Conservation (phyloP, 495 filamentous ascomycete species). For the Neurospora discreta region DNA sequence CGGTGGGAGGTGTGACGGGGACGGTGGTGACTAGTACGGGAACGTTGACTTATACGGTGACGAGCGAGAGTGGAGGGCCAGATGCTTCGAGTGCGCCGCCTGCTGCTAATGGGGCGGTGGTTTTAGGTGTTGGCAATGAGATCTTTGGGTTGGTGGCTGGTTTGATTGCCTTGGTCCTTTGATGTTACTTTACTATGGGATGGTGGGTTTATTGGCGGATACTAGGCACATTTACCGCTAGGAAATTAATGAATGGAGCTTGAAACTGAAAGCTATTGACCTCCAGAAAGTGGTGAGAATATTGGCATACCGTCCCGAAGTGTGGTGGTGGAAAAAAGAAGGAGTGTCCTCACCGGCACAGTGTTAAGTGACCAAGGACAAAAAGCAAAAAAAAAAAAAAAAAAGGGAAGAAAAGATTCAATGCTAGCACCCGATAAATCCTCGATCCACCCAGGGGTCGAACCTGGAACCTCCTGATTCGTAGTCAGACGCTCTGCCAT, state of each 20-base stretch:
- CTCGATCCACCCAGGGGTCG: background rate
- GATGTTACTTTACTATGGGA: background rate
- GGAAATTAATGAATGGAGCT: background rate
- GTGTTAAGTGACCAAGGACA: background rate
- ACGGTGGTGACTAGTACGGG: background rate
- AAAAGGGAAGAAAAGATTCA: too few relatives aligned
- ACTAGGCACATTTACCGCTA: background rate
- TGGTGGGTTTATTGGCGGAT: background rate
- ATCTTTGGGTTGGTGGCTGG: background rate
- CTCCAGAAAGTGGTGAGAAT: background rate
- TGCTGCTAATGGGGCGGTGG: background rate
- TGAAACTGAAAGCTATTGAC: background rate
- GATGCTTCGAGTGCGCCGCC: background rate
- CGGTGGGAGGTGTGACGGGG: background rate
- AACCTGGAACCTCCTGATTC: background rate
- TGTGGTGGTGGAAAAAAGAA: background rate
- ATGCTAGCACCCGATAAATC: background rate
- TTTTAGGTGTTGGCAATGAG: background rate
- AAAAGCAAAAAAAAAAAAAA: background rate
- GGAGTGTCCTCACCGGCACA: background rate
- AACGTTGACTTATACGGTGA: background rate
- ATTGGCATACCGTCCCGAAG: rapidly evolving
- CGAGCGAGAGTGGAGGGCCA: background rate
- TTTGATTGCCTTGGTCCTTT: background rate
- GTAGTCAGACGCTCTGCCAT: background rate